These are phyloP conservation scores for Amphibolis antarctica DNA, from an alignment of 106 monocot genomes.

Conservation along the genomic window DNA sequence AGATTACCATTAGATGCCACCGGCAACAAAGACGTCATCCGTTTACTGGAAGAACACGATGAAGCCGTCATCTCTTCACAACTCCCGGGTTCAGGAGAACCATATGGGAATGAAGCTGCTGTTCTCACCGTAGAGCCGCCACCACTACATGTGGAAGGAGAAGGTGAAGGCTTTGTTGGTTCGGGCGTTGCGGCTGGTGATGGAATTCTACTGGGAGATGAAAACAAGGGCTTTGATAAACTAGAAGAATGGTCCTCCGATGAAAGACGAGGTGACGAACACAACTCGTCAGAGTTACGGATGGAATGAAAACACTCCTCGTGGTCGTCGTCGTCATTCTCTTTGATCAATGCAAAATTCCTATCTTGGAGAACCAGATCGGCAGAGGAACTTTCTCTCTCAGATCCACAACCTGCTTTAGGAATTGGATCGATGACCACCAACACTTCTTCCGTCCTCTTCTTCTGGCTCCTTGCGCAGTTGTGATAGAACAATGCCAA, in stretches of 20 bases:
- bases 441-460: background rate
- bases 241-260: background rate
- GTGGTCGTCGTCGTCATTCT: slow-evolving; percentile 1
- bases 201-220: background rate
- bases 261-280: background rate
- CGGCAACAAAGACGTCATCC: too few relatives aligned
- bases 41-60: background rate
- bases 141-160: background rate
- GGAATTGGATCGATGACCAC: background rate
- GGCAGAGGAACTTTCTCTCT: background rate
- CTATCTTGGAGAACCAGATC: too few relatives aligned
- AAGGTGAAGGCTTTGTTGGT: background rate
- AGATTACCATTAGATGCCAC: too few relatives aligned
- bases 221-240: background rate
- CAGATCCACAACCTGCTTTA: background rate
- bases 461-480: background rate
- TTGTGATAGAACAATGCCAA: background rate
- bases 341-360: background rate
- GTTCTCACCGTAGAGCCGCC: background rate
- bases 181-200: background rate
- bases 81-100: too few relatives aligned
- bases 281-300: slow-evolving; percentile 7
- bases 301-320: slow-evolving; percentile 12
- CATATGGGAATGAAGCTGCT: background rate
- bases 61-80: background rate